Conservation (phyloP, 257 asterid species). For the Ilex asprella region DNA sequence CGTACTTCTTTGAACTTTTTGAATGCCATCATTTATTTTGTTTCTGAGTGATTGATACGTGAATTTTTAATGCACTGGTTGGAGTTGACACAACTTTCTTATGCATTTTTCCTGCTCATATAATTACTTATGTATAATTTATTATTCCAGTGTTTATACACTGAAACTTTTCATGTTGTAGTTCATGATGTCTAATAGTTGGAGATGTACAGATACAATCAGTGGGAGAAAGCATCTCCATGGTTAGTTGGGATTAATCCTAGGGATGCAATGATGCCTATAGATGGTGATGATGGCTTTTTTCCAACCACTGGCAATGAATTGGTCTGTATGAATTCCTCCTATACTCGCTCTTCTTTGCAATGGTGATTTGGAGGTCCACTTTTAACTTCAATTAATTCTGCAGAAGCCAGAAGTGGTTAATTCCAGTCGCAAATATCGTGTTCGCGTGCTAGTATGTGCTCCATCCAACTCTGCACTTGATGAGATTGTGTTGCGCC, state of each 20-base stretch:
- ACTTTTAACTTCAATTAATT: slow-evolving; percentile 14
- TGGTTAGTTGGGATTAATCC: slow-evolving; percentile 81
- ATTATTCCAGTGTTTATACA: neutral
- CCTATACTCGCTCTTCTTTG: neutral
- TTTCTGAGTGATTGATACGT: too few relatives aligned
- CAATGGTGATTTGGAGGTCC: slow-evolving; percentile 3
- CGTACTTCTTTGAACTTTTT: neutral
- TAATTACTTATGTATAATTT: slow-evolving; percentile 1
- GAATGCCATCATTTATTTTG: neutral
- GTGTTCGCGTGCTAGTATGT: slow-evolving; percentile 90
- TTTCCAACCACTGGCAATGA: slow-evolving; percentile 94
- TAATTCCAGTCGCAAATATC: slow-evolving; percentile 81
- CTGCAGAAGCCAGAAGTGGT: slow-evolving; percentile 89
- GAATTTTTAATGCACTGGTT: too few relatives aligned
- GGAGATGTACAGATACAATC: slow-evolving; percentile 50
- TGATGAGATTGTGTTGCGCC: slow-evolving; percentile 87
- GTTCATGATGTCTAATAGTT: slow-evolving; percentile 7
- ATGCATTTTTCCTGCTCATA: slow-evolving; percentile 10
- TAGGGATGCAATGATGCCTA: slow-evolving; percentile 78
- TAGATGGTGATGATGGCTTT: slow-evolving; percentile 94
- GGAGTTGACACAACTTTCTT: neutral
- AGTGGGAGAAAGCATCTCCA: slow-evolving; percentile 92
- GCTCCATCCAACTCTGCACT: slow-evolving; percentile 99
- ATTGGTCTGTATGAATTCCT: slow-evolving; percentile 39
- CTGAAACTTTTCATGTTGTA: slow-evolving; percentile 3